phyloP scores from a whole-genome alignment of 148 eudicot species.

The Spergularia bocconei region DNA sequence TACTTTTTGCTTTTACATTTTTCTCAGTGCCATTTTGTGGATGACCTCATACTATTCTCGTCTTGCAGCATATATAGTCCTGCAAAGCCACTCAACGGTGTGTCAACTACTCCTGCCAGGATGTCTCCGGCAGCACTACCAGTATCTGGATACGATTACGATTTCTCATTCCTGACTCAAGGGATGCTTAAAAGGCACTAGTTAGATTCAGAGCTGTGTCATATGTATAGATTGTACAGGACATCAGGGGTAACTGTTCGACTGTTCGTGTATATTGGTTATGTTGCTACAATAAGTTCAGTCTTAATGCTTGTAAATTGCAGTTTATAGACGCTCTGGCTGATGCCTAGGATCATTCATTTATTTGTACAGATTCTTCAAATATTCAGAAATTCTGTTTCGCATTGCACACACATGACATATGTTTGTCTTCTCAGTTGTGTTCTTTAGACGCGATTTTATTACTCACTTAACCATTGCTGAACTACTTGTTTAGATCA shows the following conservation, averaged over 20 bases:
- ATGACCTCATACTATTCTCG: background rate
- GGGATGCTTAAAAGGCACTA: slow-evolving; percentile 48
- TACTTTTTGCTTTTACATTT: background rate
- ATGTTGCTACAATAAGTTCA: background rate
- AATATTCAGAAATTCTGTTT: too few relatives aligned
- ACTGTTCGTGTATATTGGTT: slow-evolving; percentile 5
- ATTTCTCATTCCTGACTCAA: slow-evolving; percentile 58
- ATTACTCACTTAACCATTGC: too few relatives aligned
- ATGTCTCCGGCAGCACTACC: slow-evolving; percentile 29
- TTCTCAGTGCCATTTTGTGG: background rate
- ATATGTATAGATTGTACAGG: too few relatives aligned
- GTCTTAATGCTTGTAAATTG: slow-evolving; percentile 13
- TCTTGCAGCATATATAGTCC: slow-evolving; percentile 34
- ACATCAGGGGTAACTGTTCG: background rate
- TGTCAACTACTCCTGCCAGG: slow-evolving; percentile 14
- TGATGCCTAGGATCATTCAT: background rate
- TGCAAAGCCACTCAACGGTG: slow-evolving; percentile 19
- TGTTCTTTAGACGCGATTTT: too few relatives aligned
- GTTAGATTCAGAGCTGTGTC: background rate
- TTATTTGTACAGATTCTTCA: background rate
- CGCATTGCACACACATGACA: too few relatives aligned
- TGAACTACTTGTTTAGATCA: too few relatives aligned
- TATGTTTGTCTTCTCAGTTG: too few relatives aligned
- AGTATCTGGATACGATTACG: slow-evolving; percentile 62
- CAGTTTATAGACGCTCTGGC: too few relatives aligned